Conservation (phyloP, 768 basidiomycete genomes). For the Lactarius hengduanensis region DNA sequence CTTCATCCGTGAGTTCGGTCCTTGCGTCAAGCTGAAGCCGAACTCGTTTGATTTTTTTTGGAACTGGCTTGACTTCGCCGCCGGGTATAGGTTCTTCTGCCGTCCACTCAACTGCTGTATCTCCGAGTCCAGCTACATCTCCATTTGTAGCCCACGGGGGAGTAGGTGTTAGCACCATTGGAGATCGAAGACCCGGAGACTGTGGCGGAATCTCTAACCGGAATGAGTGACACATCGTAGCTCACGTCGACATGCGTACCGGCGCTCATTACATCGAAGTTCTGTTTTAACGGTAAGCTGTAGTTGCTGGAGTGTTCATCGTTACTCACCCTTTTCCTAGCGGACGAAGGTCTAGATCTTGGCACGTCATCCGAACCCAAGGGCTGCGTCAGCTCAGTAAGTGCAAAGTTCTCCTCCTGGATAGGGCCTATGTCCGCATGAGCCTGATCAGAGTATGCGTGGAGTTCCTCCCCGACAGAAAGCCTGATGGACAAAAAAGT, state of each 20-base stretch:
- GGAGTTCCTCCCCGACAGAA: slow-evolving; percentile 10
- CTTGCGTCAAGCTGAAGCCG: slow-evolving; percentile 65
- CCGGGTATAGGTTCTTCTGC: neutral
- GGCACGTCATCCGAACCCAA: neutral
- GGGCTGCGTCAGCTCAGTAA: slow-evolving; percentile 6
- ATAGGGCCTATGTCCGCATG: slow-evolving; percentile 35
- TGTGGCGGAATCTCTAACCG: slow-evolving; percentile 7
- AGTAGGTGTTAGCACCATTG: slow-evolving; percentile 18
- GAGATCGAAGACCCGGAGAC: slow-evolving; percentile 9
- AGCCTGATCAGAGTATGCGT: slow-evolving; percentile 19
- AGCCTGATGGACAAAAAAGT: neutral
- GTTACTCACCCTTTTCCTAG: slow-evolving; percentile 26
- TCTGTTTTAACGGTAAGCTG: slow-evolving; percentile 7
- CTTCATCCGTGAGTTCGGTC: slow-evolving; percentile 80
- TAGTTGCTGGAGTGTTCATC: neutral
- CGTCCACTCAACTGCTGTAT: neutral
- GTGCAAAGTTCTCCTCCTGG: slow-evolving; percentile 29
- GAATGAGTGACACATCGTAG: neutral
- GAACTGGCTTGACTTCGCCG: slow-evolving; percentile 2
- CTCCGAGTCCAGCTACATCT: slow-evolving; percentile 1
- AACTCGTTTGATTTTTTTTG: slow-evolving; percentile 48
- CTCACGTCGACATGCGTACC: slow-evolving; percentile 9
- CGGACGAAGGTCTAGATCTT: neutral
- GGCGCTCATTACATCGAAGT: slow-evolving; percentile 15
- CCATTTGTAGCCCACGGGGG: slow-evolving; percentile 15